Evolutionary conservation across 2,329 filamentous ascomycete genomes (phyloP).

Genomic region (Paraphaeosphaeria sporulosa): DNA sequence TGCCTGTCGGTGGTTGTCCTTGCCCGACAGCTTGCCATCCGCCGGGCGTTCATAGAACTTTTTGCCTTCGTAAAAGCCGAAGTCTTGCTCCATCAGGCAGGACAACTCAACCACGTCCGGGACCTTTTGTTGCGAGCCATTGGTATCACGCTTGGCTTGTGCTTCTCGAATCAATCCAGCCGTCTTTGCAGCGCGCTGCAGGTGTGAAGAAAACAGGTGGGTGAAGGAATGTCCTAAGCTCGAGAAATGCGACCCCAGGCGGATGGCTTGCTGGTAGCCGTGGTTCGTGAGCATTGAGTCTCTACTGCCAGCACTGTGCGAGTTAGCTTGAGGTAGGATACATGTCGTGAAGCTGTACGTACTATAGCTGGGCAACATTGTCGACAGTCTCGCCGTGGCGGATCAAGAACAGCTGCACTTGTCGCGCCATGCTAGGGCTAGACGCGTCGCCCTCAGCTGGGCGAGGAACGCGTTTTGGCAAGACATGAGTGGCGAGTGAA

Average conservation of each 20-base stretch:
- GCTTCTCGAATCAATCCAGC: slow-evolving; percentile 70
- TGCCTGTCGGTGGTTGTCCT: slow-evolving; percentile 49
- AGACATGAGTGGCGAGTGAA: slow-evolving; percentile 14
- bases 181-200: slow-evolving; percentile 76
- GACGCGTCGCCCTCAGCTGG: slow-evolving; percentile 23
- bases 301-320: slow-evolving; percentile 74
- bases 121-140: slow-evolving; percentile 13
- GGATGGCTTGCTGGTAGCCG: slow-evolving; percentile 78
- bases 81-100: slow-evolving; percentile 74
- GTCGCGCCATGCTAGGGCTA: slow-evolving; percentile 27
- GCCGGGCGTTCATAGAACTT: slow-evolving; percentile 57
- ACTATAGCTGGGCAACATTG: slow-evolving; percentile 83
- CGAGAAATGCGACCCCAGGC: slow-evolving; percentile 72
- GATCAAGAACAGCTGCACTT: slow-evolving; percentile 75
- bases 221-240: slow-evolving; percentile 69
- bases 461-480: slow-evolving; percentile 12
- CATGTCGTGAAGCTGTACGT: slow-evolving; percentile 29
- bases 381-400: slow-evolving; percentile 91
- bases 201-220: slow-evolving; percentile 79
- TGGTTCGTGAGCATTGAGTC: slow-evolving; percentile 84
- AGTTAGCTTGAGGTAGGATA: slow-evolving; percentile 30
- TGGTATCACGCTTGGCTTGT: slow-evolving; percentile 46
- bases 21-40: slow-evolving; percentile 44
- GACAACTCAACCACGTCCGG: slow-evolving; percentile 36
- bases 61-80: slow-evolving; percentile 74